Percentiles rank a stretch among this genome's conserved stretches.
Conservation (phyloP, 441 rosid genomes). For the Omphalea diandra region DNA sequence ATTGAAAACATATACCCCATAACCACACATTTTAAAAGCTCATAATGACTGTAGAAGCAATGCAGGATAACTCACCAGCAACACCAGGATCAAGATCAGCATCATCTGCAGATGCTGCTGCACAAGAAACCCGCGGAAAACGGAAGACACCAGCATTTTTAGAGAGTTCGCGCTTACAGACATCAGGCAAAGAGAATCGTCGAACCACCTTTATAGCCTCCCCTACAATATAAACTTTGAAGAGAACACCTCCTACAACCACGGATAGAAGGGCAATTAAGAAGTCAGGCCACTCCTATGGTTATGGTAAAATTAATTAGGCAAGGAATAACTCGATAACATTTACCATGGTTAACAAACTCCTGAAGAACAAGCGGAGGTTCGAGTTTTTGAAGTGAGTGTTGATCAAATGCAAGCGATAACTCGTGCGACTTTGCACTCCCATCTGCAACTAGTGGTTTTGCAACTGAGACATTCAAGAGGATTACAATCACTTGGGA, state of each 20-base stretch:
- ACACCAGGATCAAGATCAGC: conserved; percentile 83
- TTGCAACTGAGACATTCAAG: conserved; percentile 49
- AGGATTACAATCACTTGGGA: neutral
- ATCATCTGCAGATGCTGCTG: conserved; percentile 89
- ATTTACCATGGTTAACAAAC: conserved; percentile 65
- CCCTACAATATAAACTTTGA: conserved; percentile 72
- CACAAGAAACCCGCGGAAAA: conserved; percentile 88
- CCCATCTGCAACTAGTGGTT: conserved; percentile 72
- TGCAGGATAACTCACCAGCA: conserved; percentile 51
- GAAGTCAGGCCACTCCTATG: conserved; percentile 9
- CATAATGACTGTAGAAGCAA: neutral
- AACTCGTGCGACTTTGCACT: conserved; percentile 72
- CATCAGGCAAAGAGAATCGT: conserved; percentile 68
- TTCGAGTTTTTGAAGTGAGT: conserved; percentile 50
- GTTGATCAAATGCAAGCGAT: conserved; percentile 54
- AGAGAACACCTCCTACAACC: conserved; percentile 72
- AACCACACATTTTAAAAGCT: conserved; percentile 8
- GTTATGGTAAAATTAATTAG: neutral
- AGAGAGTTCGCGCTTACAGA: conserved; percentile 52
- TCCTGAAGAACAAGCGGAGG: conserved; percentile 75
- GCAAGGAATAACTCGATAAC: neutral
- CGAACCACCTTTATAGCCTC: conserved; percentile 61
- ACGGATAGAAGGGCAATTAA: neutral
- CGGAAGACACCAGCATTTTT: conserved; percentile 63
- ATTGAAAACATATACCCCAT: neutral